Percentiles rank a stretch among this genome's conserved stretches.
These are phyloP conservation scores for Paracoccidioides brasiliensis DNA, from an alignment of 2,329 filamentous ascomycete species.

Conservation along the genomic window DNA sequence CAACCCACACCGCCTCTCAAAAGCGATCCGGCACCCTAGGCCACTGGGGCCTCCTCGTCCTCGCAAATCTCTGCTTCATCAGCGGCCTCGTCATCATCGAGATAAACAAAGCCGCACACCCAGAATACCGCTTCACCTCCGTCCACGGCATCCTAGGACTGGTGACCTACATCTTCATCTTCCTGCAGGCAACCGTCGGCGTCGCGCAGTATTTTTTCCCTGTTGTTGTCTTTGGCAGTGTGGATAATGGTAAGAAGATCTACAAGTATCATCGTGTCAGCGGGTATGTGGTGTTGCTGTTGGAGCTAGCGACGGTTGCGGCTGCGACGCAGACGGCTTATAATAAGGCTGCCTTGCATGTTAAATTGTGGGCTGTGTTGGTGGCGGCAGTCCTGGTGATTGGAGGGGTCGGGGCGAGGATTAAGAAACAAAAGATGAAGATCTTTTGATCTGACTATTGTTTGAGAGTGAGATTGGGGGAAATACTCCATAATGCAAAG, in stretches of 20 bases:
- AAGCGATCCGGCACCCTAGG: slow-evolving; percentile 51
- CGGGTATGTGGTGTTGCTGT: slow-evolving; percentile 59
- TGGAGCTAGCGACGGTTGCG: slow-evolving; percentile 61
- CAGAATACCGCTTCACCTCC: slow-evolving; percentile 52
- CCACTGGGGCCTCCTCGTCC: slow-evolving; percentile 56
- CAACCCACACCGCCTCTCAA: slow-evolving; percentile 63
- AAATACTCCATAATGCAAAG: not conserved
- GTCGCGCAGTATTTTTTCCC: slow-evolving; percentile 72
- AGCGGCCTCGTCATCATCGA: slow-evolving; percentile 34
- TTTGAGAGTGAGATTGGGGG: not conserved
- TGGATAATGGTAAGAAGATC: slow-evolving; percentile 63
- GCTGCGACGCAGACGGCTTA: slow-evolving; percentile 67
- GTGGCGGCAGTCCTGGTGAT: slow-evolving; percentile 54
- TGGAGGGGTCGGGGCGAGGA: slow-evolving; percentile 59
- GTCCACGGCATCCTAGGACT: slow-evolving; percentile 74
- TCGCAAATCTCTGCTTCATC: slow-evolving; percentile 35
- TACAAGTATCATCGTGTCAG: slow-evolving; percentile 80
- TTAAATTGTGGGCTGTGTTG: slow-evolving; percentile 64
- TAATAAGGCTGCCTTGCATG: slow-evolving; percentile 52
- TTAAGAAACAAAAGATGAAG: slow-evolving; percentile 73
- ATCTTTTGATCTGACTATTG: slow-evolving; percentile 20
- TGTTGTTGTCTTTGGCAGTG: slow-evolving; percentile 55
- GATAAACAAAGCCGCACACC: slow-evolving; percentile 66
- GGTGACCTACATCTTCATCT: slow-evolving; percentile 54
- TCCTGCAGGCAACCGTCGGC: slow-evolving; percentile 64